A percentile compares a stretch with the other conserved stretches of the same genome.
Evolutionary conservation across 2,329 filamentous ascomycete genomes (phyloP).

Genomic region (Aureobasidium sp.): DNA sequence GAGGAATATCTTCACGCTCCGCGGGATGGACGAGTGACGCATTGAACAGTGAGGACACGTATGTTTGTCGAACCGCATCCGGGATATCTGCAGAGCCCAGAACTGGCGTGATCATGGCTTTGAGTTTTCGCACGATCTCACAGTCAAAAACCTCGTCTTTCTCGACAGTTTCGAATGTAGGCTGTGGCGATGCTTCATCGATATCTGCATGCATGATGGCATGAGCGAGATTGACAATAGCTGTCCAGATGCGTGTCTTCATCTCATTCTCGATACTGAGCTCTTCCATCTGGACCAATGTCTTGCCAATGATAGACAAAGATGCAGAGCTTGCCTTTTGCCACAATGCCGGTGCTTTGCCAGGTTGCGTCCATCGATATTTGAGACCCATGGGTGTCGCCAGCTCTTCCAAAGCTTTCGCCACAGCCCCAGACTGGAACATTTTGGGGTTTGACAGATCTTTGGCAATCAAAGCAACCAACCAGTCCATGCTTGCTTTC

Average conservation of each 20-base stretch:
- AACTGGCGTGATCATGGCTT: conserved; percentile 64
- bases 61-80: conserved; percentile 60
- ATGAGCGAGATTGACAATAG: conserved; percentile 56
- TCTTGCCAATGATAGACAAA: conserved; percentile 50
- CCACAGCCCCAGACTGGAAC: conserved; percentile 60
- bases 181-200: conserved; percentile 43
- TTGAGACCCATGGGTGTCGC: conserved; percentile 67
- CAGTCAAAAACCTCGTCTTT: conserved; percentile 80
- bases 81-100: conserved; percentile 61
- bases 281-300: neutral
- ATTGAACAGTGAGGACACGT: conserved; percentile 69
- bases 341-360: conserved; percentile 69
- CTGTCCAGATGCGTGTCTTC: conserved; percentile 15
- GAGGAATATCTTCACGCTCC: conserved; percentile 54
- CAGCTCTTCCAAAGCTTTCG: conserved; percentile 59
- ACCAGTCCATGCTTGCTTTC: conserved; percentile 67
- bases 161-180: conserved; percentile 38
- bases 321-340: conserved; percentile 66
- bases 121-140: conserved; percentile 59
- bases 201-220: conserved; percentile 64
- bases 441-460: conserved; percentile 60
- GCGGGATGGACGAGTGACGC: conserved; percentile 73
- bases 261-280: conserved; percentile 21
- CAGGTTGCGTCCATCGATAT: conserved; percentile 67
- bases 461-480: conserved; percentile 53